Evolutionary conservation across 164 flowering plant species (phyloP).

Genomic region (Protea cynaroides): DNA sequence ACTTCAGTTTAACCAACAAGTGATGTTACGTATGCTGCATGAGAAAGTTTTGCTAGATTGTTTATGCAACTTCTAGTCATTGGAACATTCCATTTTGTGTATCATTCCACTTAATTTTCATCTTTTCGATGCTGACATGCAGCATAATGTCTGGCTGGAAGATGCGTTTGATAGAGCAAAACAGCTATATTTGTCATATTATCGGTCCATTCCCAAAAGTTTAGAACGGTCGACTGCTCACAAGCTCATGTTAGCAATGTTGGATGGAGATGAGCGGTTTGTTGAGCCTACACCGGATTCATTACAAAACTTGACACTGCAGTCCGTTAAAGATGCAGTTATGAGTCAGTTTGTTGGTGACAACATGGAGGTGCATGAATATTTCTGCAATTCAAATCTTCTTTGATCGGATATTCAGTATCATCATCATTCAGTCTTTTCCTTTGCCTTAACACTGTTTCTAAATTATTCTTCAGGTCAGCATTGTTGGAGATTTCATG

Average conservation of each 20-base stretch:
- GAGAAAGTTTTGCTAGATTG: too few species aligned
- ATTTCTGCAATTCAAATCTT: constrained; percentile 6
- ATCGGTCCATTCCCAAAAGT: constrained; percentile 96
- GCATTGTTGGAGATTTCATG: constrained; percentile 93
- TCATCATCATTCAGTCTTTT: background rate
- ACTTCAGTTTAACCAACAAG: too few species aligned
- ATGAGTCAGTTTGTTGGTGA: constrained; percentile 84
- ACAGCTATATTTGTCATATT: constrained; percentile 86
- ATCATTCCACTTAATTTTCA: background rate
- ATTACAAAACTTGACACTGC: constrained; percentile 60
- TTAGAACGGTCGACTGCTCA: constrained; percentile 97
- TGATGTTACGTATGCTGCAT: background rate
- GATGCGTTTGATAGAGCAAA: constrained; percentile 98
- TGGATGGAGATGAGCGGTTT: constrained; percentile 96
- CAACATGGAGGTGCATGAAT: constrained; percentile 84
- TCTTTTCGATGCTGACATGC: constrained; percentile 30
- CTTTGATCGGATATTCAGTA: background rate
- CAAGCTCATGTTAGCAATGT: constrained; percentile 92
- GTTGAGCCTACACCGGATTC: constrained; percentile 95
- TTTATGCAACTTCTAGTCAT: background rate
- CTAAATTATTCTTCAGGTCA: constrained; percentile 46
- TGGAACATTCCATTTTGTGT: background rate
- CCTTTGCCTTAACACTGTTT: background rate
- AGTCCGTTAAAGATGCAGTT: constrained; percentile 82
- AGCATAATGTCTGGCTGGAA: constrained; percentile 98